Evolutionary conservation across 495 filamentous ascomycete genomes (phyloP), one percentile per base, ranked within the genome.

Genomic region (Lepidopterella palustris): DNA sequence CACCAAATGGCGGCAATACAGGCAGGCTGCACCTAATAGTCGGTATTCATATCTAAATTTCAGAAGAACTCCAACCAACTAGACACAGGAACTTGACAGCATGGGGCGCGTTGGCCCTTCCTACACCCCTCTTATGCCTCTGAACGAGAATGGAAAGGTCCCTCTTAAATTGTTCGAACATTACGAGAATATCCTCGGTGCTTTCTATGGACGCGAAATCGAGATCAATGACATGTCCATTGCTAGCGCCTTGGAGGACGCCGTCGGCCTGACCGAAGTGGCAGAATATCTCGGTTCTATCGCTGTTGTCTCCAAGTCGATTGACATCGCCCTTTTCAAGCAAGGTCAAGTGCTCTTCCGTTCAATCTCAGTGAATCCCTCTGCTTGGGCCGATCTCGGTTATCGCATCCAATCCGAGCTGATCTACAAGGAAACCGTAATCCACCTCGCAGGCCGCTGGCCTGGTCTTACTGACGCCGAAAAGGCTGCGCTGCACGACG

Each of bases 371-470:
- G 47, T 42, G 3, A 68, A 70, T 11, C 75, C 79, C 0, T 62
- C 70, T 23, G 57, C 26, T 0, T 83, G 80, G 79, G 57, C 74
- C 15, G 64, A 66, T 29, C 64, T 80, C 2, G 77, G 66, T 18
- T 48, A 49, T 11, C 73, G 71, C 5, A 63, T 82, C 42, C 69
- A 71, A 47, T 78, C 75, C 1, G 65, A 69, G 28, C 11, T 66
- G 8, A 75, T 82, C 40, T 79, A 77, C 71, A 66, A 72, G 8
- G 79, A 82, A 58, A 70, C 76, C 11, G 63, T 82, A 20, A 68
- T 78, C 56, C 79, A 83, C 63, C 45, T 78, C 27, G 69, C 74
- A 0, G 79, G 78, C 0, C 66, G 70, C 56, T 81, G 72, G 71
- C 66, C 72, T 27, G 48, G 27, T 15, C 28, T 66, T 1, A 28